Evolutionary conservation across 208 protist species (phyloP).

Genomic region (Trypanosoma mega): DNA sequence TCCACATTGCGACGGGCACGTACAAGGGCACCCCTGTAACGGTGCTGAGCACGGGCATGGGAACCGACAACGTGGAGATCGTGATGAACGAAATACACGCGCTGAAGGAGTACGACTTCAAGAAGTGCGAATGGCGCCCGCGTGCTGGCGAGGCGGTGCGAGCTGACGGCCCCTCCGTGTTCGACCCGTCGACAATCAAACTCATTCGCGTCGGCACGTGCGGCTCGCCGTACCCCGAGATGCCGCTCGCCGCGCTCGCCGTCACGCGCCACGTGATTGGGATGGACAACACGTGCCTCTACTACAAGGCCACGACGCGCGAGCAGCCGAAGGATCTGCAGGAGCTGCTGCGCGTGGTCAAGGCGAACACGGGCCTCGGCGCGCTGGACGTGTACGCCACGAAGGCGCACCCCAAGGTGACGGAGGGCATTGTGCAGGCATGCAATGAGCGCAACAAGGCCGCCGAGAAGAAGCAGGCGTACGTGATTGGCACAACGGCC

Average conservation of each 20-base stretch:
- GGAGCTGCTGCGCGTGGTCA: slow-evolving; percentile 34
- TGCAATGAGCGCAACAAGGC: slow-evolving; percentile 39
- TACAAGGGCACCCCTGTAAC: slow-evolving; percentile 71
- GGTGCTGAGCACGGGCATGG: slow-evolving; percentile 79
- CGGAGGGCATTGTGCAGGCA: slow-evolving; percentile 38
- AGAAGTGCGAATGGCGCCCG: slow-evolving; percentile 35
- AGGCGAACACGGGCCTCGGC: slow-evolving; percentile 37
- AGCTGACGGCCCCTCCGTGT: slow-evolving; percentile 19
- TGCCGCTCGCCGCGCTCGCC: slow-evolving; percentile 51
- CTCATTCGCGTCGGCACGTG: slow-evolving; percentile 79
- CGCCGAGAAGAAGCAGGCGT: slow-evolving; percentile 32
- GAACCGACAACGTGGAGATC: slow-evolving; percentile 81
- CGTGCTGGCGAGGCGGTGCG: slow-evolving; percentile 27
- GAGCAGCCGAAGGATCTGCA: slow-evolving; percentile 35
- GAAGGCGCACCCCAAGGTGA: slow-evolving; percentile 52
- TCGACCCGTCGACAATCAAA: slow-evolving; percentile 50
- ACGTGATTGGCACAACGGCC: slow-evolving; percentile 62
- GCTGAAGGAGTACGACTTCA: slow-evolving; percentile 77
- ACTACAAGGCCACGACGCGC: slow-evolving; percentile 42
- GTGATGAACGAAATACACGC: slow-evolving; percentile 74
- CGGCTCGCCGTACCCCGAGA: slow-evolving; percentile 48
- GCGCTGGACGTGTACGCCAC: slow-evolving; percentile 64
- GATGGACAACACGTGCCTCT: slow-evolving; percentile 83
- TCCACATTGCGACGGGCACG: slow-evolving; percentile 57
- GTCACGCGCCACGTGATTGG: slow-evolving; percentile 60